Conservation (phyloP, 2,329 filamentous ascomycete species). For the Penicillium sclerotigenum region DNA sequence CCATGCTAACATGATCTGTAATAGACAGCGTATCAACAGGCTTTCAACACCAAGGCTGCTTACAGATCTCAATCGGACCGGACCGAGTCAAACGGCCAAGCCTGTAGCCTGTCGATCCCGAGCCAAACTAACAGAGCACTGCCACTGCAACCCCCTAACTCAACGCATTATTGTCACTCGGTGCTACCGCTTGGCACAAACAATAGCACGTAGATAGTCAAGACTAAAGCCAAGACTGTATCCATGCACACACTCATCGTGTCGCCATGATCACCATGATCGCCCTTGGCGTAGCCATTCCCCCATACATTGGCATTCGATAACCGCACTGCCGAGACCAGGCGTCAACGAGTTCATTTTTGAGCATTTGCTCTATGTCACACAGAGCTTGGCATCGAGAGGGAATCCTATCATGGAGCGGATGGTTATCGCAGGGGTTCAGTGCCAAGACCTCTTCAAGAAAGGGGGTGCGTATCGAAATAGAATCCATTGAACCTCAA, state of each 20-base stretch:
- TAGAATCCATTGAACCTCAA: neutral
- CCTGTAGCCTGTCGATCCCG: slow-evolving; percentile 5
- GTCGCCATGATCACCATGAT: slow-evolving; percentile 10
- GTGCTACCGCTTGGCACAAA: slow-evolving; percentile 10
- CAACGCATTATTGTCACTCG: neutral
- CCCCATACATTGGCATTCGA: neutral
- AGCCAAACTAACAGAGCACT: slow-evolving; percentile 3
- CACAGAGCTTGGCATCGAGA: slow-evolving; percentile 4
- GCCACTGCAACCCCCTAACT: slow-evolving; percentile 9
- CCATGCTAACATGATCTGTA: neutral
- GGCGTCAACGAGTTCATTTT: neutral
- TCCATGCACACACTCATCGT: neutral
- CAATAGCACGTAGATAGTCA: slow-evolving; percentile 7
- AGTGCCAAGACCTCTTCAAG: slow-evolving; percentile 3
- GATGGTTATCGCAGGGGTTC: neutral
- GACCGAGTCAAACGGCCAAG: slow-evolving; percentile 7
- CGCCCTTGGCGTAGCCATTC: slow-evolving; percentile 9
- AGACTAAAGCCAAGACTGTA: neutral
- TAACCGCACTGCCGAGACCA: neutral
- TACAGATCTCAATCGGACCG: slow-evolving; percentile 8
- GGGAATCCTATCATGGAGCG: neutral
- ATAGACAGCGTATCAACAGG: neutral
- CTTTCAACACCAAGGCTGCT: neutral
- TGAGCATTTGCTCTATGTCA: neutral
- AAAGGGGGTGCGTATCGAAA: slow-evolving; percentile 3